Base-by-base conservation (phyloP, 2,329 filamentous ascomycete genomes). In the Trichophyton verrucosum region DNA sequence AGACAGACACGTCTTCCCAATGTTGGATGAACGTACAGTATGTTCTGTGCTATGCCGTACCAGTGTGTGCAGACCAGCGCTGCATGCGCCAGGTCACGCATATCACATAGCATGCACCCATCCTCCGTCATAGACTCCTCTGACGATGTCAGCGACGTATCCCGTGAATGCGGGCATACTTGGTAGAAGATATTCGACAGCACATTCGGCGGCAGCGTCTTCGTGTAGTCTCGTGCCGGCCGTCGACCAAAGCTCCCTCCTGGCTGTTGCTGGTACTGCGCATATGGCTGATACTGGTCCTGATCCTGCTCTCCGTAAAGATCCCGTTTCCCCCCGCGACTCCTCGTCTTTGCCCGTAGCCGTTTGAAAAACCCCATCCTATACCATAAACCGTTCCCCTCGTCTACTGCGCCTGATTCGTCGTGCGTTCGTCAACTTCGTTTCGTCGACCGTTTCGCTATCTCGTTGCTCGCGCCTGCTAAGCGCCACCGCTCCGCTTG, bases 81-180 rank as follows among this genome's bases (percentile, higher is more conserved):
- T 72, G 89, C 92, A 72, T 89, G 85, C 59, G 90, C 85, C 61
- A 96, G 82, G 73, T 96, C 91, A 66, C 91, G 86, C 78, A 94
- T 81, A 76, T 96, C 90, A 77, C 92, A 97, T 66, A 95, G 85
- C 88, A 94, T 92, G 77, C 92, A 97, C 61, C 85, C 85, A 75
- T 90, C 86, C 66, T 87, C 86, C 57, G 84, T 81, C 66, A 87
- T 84, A 62, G 87, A 89, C 68, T 88, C 82, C 76, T 97, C 92
- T 69, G 88, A 92, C 47, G 85, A 86, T 66, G 89, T 86, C 73
- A 94, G 95, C 62, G 81, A 85, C 70, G 86, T 80, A 74, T 97
- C 91, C 60, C 77, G 76, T 40, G 85, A 78, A 74, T 97, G 92
- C 6, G 91, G 91, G 68, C 91, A 96, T 61, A 96, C 85, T 66